A percentile compares a stretch with the other conserved stretches of the same genome.
Evolutionary conservation across 345 rosid species (phyloP).

Genomic region (Physaria fendleri): DNA sequence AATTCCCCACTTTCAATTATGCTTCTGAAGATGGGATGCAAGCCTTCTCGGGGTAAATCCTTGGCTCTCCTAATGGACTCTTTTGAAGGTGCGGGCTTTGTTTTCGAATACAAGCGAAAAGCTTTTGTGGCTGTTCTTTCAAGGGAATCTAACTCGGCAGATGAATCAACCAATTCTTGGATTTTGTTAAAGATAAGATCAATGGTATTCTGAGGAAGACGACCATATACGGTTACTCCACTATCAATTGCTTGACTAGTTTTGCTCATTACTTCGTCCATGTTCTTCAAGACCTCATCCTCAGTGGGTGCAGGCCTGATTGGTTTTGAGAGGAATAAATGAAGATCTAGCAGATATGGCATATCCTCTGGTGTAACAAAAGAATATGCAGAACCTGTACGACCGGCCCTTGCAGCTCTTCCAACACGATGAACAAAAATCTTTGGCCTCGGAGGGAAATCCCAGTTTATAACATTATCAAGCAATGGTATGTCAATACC

Average conservation of each 20-base stretch:
- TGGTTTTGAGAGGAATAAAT: constrained; percentile 85
- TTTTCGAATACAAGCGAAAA: constrained; percentile 78
- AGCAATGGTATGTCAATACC: constrained; percentile 97
- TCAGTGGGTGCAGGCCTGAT: constrained; percentile 84
- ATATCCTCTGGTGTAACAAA: constrained; percentile 86
- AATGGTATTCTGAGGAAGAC: constrained; percentile 76
- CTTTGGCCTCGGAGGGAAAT: constrained; percentile 91
- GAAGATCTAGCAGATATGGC: constrained; percentile 88
- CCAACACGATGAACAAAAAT: constrained; percentile 96
- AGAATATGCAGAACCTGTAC: constrained; percentile 85
- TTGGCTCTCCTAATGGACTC: constrained; percentile 88
- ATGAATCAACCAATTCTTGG: constrained; percentile 63
- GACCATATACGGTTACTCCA: constrained; percentile 88
- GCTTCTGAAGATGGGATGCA: constrained; percentile 83
- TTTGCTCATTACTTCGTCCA: constrained; percentile 62
- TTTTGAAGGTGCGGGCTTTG: constrained; percentile 77
- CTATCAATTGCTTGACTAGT: constrained; percentile 68
- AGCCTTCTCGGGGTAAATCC: constrained; percentile 73
- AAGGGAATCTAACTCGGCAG: constrained; percentile 64
- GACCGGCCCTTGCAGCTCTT: constrained; percentile 93
- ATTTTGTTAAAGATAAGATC: constrained; percentile 82
- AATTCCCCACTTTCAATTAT: constrained; percentile 78
- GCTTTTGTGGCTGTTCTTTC: constrained; percentile 79
- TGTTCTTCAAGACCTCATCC: constrained; percentile 80
- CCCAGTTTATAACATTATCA: constrained; percentile 97